Evolutionary conservation across 2,329 filamentous ascomycete genomes (phyloP).

Genomic region (Penicillium aurantiogriseum): DNA sequence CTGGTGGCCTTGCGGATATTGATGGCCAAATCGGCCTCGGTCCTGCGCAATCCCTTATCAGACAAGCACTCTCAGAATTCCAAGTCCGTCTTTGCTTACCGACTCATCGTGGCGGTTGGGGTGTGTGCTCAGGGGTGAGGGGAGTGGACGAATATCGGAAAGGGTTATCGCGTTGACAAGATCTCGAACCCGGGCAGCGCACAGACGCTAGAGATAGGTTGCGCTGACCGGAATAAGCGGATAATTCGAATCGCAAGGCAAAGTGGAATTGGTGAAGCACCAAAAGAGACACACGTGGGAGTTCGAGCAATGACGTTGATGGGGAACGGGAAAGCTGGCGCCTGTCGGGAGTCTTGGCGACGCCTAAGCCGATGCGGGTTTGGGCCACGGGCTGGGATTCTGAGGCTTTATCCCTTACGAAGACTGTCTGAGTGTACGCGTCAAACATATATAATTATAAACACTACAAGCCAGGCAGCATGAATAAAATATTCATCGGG

Average conservation of each 20-base stretch:
- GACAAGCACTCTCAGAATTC: neutral
- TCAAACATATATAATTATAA: neutral
- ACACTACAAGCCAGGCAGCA: neutral
- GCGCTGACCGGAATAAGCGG: conserved; percentile 13
- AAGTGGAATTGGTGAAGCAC: conserved; percentile 5
- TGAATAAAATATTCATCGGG: neutral
- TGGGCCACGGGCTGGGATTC: neutral
- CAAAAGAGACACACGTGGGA: conserved; percentile 16
- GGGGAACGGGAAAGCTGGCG: conserved; percentile 36
- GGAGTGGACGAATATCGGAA: conserved; percentile 11
- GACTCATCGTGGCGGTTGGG: conserved; percentile 62
- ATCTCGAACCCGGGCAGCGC: conserved; percentile 26
- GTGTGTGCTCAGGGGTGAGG: conserved; percentile 26
- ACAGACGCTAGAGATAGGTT: conserved; percentile 12
- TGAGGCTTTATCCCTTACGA: neutral
- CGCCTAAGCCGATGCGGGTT: conserved; percentile 23
- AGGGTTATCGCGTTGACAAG: conserved; percentile 12
- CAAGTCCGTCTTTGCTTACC: conserved; percentile 43
- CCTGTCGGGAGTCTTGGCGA: conserved; percentile 35
- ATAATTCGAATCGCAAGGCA: neutral
- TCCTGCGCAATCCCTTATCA: conserved; percentile 39
- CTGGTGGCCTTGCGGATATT: conserved; percentile 68
- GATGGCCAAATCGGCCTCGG: conserved; percentile 63
- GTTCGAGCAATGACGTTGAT: conserved; percentile 35
- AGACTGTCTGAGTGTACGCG: neutral